phyloP scores from a whole-genome alignment of 768 basidiomycete genomes.

The Tylopilus felleus region DNA sequence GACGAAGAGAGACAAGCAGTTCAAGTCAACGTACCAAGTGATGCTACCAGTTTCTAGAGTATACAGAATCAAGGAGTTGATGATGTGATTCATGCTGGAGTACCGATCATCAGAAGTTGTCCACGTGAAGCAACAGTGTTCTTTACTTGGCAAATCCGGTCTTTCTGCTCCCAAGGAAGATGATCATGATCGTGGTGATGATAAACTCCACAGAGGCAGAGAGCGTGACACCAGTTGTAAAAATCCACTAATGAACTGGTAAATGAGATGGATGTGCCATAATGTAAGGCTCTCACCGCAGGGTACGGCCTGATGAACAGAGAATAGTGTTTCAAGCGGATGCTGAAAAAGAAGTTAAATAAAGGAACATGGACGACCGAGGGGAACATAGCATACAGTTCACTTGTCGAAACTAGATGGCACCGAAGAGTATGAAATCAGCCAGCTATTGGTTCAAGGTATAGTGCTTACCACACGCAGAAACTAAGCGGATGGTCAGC shows the following conservation, averaged over 20 bases:
- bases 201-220: slow-evolving; percentile 34
- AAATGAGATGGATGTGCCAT: neutral
- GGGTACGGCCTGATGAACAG: slow-evolving; percentile 32
- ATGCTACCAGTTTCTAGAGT: slow-evolving; percentile 51
- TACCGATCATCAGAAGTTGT: neutral
- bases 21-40: slow-evolving; percentile 35
- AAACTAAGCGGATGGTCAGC: slow-evolving; percentile 19
- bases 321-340: slow-evolving; percentile 28
- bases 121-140: neutral
- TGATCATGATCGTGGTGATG: slow-evolving; percentile 29
- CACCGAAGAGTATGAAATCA: neutral
- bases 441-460: neutral
- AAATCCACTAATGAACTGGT: slow-evolving; percentile 25
- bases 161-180: slow-evolving; percentile 30
- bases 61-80: slow-evolving; percentile 50
- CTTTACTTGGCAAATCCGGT: slow-evolving; percentile 30
- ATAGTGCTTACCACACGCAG: slow-evolving; percentile 29
- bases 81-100: slow-evolving; percentile 44
- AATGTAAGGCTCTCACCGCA: slow-evolving; percentile 10
- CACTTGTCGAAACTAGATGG: slow-evolving; percentile 27
- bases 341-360: slow-evolving; percentile 9
- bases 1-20: neutral
- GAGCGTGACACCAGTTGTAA: slow-evolving; percentile 30
- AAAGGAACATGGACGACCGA: rapidly evolving
- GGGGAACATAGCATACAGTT: slow-evolving; percentile 21